Evolutionary conservation across 495 filamentous ascomycete genomes (phyloP).

Genomic region (Aspergillus sparsus): DNA sequence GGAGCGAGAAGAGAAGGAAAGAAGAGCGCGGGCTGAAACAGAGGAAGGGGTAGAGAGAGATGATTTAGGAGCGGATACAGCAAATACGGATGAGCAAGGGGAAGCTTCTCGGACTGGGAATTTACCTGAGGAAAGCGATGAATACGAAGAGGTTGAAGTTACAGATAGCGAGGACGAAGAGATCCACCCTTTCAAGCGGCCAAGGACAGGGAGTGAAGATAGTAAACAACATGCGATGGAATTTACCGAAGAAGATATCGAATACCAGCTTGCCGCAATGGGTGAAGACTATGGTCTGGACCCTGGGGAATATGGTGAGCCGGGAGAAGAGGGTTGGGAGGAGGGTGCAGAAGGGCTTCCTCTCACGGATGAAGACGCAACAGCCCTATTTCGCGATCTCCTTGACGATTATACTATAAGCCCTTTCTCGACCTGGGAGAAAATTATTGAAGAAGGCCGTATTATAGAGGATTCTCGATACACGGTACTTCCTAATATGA

Average conservation of each 20-base stretch:
- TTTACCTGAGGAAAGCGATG: slow-evolving; percentile 54
- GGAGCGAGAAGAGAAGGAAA: slow-evolving; percentile 53
- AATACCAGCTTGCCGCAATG: slow-evolving; percentile 87
- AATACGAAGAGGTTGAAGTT: slow-evolving; percentile 89
- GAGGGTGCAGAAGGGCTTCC: slow-evolving; percentile 68
- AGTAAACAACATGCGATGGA: slow-evolving; percentile 67
- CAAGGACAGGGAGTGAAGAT: slow-evolving; percentile 58
- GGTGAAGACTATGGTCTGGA: slow-evolving; percentile 73
- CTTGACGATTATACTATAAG: slow-evolving; percentile 78
- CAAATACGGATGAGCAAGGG: slow-evolving; percentile 10
- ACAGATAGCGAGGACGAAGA: slow-evolving; percentile 65
- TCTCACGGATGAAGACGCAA: slow-evolving; percentile 67
- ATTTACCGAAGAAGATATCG: slow-evolving; percentile 94
- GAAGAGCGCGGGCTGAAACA: slow-evolving; percentile 41
- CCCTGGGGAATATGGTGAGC: slow-evolving; percentile 69
- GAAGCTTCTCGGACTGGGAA: slow-evolving; percentile 11
- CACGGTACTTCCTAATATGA: slow-evolving; percentile 77
- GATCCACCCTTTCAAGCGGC: slow-evolving; percentile 61
- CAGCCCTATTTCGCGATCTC: slow-evolving; percentile 79
- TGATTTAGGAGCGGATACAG: slow-evolving; percentile 6
- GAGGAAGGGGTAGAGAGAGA: slow-evolving; percentile 31
- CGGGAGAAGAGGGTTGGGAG: slow-evolving; percentile 64
- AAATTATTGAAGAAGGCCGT: slow-evolving; percentile 74
- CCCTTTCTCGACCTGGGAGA: slow-evolving; percentile 92
- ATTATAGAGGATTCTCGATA: slow-evolving; percentile 87